phyloP scores from a whole-genome alignment of 2,329 filamentous ascomycete species.

The Trichoderma cornu-damae region DNA sequence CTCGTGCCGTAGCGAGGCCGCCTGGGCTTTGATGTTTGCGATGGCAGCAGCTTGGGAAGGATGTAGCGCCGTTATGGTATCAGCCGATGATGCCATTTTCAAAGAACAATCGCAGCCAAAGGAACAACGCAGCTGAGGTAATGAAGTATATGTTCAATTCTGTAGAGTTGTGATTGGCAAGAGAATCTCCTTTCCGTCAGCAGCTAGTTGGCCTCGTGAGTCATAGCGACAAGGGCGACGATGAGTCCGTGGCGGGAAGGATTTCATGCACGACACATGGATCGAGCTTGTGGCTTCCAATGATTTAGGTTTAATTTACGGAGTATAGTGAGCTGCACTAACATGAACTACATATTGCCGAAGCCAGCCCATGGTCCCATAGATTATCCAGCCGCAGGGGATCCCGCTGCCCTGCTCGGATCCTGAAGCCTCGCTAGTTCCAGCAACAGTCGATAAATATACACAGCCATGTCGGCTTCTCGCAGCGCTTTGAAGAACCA shows the following conservation, averaged over 20 bases:
- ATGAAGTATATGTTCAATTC: too few relatives aligned
- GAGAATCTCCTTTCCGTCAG: too few relatives aligned
- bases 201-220: neutral
- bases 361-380: too few relatives aligned
- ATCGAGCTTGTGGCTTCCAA: neutral
- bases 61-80: neutral
- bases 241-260: neutral
- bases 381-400: neutral
- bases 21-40: constrained; percentile 8
- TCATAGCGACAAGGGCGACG: neutral
- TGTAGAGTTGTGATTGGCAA: neutral
- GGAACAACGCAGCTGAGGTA: neutral
- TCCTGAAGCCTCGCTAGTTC: constrained; percentile 47
- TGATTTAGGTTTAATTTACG: neutral
- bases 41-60: constrained; percentile 7
- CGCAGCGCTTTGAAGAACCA: constrained; percentile 53
- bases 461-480: constrained; percentile 55
- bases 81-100: neutral
- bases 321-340: neutral
- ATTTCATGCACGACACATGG: neutral
- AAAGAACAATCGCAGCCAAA: neutral
- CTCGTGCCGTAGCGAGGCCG: neutral
- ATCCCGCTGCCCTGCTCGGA: constrained; percentile 16
- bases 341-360: neutral
- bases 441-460: constrained; percentile 56